phyloP scores from a whole-genome alignment of 2,329 filamentous ascomycete genomes.

The Dendrostoma leiphaemia region DNA sequence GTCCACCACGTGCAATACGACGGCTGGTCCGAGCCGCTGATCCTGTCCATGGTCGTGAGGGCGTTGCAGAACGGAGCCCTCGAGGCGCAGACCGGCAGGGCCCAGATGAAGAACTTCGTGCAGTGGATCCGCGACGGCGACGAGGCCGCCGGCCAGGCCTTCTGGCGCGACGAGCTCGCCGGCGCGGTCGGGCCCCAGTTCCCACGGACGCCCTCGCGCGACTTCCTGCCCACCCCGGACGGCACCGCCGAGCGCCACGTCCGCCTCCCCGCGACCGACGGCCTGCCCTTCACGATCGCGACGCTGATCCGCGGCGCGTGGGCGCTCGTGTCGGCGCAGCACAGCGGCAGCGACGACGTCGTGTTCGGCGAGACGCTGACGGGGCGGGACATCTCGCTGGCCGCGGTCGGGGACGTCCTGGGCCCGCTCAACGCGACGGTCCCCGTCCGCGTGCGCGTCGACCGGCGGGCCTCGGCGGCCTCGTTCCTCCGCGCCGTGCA shows the following conservation, averaged over 20 bases:
- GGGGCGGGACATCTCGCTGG: slow-evolving; percentile 49
- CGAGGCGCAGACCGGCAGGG: slow-evolving; percentile 20
- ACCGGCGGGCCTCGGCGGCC: slow-evolving; percentile 22
- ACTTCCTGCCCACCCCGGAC: slow-evolving; percentile 42
- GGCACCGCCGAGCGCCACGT: slow-evolving; percentile 27
- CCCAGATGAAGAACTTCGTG: slow-evolving; percentile 28
- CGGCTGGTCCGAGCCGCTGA: slow-evolving; percentile 29
- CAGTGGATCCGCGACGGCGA: slow-evolving; percentile 41
- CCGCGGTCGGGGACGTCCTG: slow-evolving; percentile 52
- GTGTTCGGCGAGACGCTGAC: slow-evolving; percentile 60
- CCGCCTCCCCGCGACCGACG: slow-evolving; percentile 21
- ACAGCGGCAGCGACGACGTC: slow-evolving; percentile 51
- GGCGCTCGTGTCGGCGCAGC: slow-evolving; percentile 53
- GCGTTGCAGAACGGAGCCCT: slow-evolving; percentile 19
- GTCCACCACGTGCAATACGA: slow-evolving; percentile 40
- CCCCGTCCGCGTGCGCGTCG: slow-evolving; percentile 41
- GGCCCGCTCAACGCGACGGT: slow-evolving; percentile 47
- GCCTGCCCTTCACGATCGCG: slow-evolving; percentile 17
- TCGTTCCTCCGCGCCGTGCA: slow-evolving; percentile 20
- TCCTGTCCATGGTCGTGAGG: slow-evolving; percentile 27
- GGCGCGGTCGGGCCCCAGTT: slow-evolving; percentile 47
- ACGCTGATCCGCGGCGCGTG: slow-evolving; percentile 46
- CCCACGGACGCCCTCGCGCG: slow-evolving; percentile 44
- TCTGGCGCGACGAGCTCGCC: slow-evolving; percentile 45
- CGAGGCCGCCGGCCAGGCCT: slow-evolving; percentile 37